Evolutionary conservation across 805 yeast genomes (phyloP), one percentile per base, ranked within the genome.

Genomic region (Metahyphopichia silvanorum): DNA sequence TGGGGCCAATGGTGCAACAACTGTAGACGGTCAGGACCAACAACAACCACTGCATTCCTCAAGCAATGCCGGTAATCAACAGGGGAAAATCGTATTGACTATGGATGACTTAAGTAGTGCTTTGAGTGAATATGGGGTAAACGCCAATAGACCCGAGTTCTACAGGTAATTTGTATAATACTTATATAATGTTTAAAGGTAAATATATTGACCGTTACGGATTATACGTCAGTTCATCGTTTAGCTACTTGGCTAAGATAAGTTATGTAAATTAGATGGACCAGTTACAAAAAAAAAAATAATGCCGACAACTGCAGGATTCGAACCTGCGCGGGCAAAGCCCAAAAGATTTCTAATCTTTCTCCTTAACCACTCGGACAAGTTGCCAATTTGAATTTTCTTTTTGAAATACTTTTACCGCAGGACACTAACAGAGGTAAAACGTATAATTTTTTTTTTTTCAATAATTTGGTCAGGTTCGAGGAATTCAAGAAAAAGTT

Each of bases 61-160:
- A 10, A 51, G 57, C 29, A 75, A 67, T 52, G 76, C 70, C 12
- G 72, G 70, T 22, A 72, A 65, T 40, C 79, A 68, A 38, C 79
- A 78, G 38, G 85, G 84, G 23, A 89, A 87, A 53, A 82, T 87
- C 24, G 91, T 88, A 4, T 71, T 93, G 38, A 89, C 97, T 0
- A 86, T 88, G 77, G 95, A 88, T 42, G 98, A 93, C 53, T 69
- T 93, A 49, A 82, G 95, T 46, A 84, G 87, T 54, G 98, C 98
- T 2, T 68, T 94, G 39, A 77, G 87, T 27, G 99, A 93, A 53
- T 93, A 93, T 52, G 96, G 96, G 2, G 68, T 93, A 44, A 89
- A 93, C 49, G 78, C 93, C 4, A 76, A 82, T 42, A 75, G 96
- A 48, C 98, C 98, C 0, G 98, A 88, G 44, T 93, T 89, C 57